These are phyloP conservation scores for Miscanthus sacchariflorus DNA, from an alignment of 202 grass and related monocot genomes.

Conservation along the genomic window DNA sequence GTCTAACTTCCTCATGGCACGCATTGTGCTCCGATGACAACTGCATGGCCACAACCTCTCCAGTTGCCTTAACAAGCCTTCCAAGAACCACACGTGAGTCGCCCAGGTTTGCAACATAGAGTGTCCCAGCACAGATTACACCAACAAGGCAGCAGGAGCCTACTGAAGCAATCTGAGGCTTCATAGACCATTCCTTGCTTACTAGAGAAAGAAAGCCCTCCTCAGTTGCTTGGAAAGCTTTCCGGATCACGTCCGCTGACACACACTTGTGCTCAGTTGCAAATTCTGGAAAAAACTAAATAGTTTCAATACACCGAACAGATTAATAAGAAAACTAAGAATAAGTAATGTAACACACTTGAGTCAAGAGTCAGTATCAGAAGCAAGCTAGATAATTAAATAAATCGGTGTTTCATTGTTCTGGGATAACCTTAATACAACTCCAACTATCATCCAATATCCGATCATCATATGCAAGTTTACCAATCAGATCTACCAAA, in stretches of 20 bases:
- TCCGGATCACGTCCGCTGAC: conserved; percentile 77
- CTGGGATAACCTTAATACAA: background rate
- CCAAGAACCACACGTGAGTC: conserved; percentile 88
- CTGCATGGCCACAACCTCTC: conserved; percentile 73
- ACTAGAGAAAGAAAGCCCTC: conserved; percentile 88
- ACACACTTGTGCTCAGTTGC: conserved; percentile 83
- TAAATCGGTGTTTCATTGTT: background rate
- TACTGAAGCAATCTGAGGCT: conserved; percentile 87
- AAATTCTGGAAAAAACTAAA: conserved; percentile 65
- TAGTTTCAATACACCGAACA: conserved; percentile 17
- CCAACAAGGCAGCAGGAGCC: conserved; percentile 88
- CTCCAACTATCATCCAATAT: background rate
- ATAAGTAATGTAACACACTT: conserved; percentile 1
- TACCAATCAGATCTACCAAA: conserved; percentile 40
- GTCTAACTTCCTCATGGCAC: conserved; percentile 71
- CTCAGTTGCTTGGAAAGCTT: conserved; percentile 85
- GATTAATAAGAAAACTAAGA: conserved; percentile 22
- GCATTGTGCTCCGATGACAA: conserved; percentile 89
- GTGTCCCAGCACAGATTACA: conserved; percentile 69
- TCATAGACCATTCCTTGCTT: conserved; percentile 71
- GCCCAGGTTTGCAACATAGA: conserved; percentile 79
- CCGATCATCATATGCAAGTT: background rate
- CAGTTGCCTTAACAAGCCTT: conserved; percentile 77
- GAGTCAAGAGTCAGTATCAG: background rate
- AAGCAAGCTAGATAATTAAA: conserved; percentile 14